Conservation (phyloP, 139 green algal species). For the Chlorella sp. region DNA sequence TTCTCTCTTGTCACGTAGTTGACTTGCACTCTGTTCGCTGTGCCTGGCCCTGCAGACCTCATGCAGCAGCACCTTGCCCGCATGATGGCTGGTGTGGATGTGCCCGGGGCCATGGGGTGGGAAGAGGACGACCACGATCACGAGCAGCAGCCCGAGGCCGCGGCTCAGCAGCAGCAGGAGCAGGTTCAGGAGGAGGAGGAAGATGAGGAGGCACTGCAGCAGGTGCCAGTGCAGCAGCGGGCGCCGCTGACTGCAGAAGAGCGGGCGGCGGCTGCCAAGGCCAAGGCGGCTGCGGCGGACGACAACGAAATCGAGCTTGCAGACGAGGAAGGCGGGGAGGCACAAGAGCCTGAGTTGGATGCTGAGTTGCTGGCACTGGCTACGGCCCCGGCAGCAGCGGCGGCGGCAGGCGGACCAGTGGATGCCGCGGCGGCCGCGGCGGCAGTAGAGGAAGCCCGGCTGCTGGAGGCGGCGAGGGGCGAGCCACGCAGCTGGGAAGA, state of each 20-base stretch:
- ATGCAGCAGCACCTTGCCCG: conserved; percentile 44
- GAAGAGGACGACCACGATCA: conserved; percentile 3
- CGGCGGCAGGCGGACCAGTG: background rate
- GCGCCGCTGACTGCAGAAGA: background rate
- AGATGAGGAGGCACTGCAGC: background rate
- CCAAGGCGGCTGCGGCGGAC: conserved; percentile 30
- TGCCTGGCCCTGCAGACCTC: conserved; percentile 20
- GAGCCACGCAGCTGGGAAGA: conserved; percentile 51
- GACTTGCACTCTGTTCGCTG: background rate
- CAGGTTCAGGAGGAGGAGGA: background rate
- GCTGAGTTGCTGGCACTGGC: conserved; percentile 4
- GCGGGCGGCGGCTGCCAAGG: background rate
- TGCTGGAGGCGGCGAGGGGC: conserved; percentile 17
- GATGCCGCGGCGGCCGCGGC: background rate
- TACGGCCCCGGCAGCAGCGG: background rate
- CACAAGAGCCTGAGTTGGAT: conserved; percentile 1
- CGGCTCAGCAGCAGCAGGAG: conserved; percentile 11
- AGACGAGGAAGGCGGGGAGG: conserved; percentile 25
- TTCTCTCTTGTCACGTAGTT: background rate
- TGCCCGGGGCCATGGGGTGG: conserved; percentile 50
- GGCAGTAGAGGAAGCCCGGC: background rate
- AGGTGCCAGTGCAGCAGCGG: background rate
- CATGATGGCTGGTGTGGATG: conserved; percentile 24
- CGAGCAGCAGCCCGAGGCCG: conserved; percentile 2
- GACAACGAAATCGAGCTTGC: conserved; percentile 37